Conservation (phyloP, 2,329 filamentous ascomycete genomes). For the Hyphodiscus sp. region DNA sequence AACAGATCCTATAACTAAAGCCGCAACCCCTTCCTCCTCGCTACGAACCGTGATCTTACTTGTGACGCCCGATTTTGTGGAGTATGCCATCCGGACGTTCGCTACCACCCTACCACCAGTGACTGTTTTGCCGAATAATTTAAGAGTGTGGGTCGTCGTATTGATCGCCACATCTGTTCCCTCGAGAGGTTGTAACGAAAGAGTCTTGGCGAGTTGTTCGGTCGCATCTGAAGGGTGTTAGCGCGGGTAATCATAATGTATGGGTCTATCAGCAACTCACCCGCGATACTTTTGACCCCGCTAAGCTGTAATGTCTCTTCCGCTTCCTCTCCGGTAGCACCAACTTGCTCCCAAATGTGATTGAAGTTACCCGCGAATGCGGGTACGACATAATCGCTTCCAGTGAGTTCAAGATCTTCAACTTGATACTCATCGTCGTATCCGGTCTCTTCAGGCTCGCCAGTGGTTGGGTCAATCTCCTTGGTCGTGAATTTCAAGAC, state of each 20-base stretch:
- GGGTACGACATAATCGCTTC: conserved; percentile 90
- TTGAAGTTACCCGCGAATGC: conserved; percentile 93
- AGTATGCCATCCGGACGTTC: conserved; percentile 87
- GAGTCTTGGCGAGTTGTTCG: conserved; percentile 76
- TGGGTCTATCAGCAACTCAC: conserved; percentile 40
- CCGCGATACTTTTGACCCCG: conserved; percentile 84
- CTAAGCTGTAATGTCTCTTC: conserved; percentile 86
- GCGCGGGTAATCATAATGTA: conserved; percentile 4
- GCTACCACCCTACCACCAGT: conserved; percentile 83
- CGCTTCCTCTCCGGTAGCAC: conserved; percentile 80
- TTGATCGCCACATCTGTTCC: conserved; percentile 87
- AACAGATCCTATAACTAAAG: conserved; percentile 76
- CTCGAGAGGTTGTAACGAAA: conserved; percentile 89
- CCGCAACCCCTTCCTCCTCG: conserved; percentile 87
- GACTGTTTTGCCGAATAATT: conserved; percentile 92
- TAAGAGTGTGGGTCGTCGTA: conserved; percentile 87
- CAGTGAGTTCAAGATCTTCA: conserved; percentile 82
- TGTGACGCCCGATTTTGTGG: conserved; percentile 85
- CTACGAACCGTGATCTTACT: conserved; percentile 90
- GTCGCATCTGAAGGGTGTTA: conserved; percentile 64
- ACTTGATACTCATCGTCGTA: conserved; percentile 99
- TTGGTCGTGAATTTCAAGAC: conserved; percentile 95
- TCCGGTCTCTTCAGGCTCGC: conserved; percentile 82
- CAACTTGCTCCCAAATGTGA: conserved; percentile 90
- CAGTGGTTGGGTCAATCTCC: conserved; percentile 93